Evolutionary conservation across 768 basidiomycete species (phyloP), one percentile per base, ranked within the genome.

Genomic region (Lactarius hatsudake): DNA sequence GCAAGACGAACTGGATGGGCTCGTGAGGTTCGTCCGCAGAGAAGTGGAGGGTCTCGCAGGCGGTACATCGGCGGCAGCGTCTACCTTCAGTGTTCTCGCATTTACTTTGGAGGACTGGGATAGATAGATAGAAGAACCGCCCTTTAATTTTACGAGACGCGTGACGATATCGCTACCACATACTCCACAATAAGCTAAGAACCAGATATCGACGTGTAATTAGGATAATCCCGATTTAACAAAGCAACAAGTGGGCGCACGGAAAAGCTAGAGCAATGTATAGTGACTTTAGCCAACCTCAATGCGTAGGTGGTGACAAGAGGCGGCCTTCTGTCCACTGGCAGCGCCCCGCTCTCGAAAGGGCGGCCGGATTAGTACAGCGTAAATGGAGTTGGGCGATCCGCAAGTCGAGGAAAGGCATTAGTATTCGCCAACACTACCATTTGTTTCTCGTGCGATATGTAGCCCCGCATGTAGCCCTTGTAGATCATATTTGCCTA

Each of bases 401-500:
- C 90, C 32, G 81, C 84, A 18, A 93, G 76, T 67, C 82, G 82
- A 3, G 95, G 94, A 74, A 97, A 98, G 8, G 94, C 85, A 73
- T 89, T 91, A 28, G 81, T 83, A 69, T 85, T 84, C 1, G 93
- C 88, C 55, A 98, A 76, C 6, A 99, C 97, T 5, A 98, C 93
- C 86, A 90, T 93, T 79, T 93, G 91, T 77, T 91, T 92, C 74
- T 92, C 93, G 73, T 99, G 97, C 59, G 94, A 94, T 72, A 99
- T 95, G 77, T 98, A 99, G 10, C 97, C 97, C 60, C 91, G 85
- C 78, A 98, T 89, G 76, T 88, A 93, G 23, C 91, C 92, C 79
- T 89, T 93, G 79, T 90, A 94, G 54, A 98, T 91, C 92, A 96
- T 91, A 75, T 96, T 96, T 34, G 95, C 94, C 94, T 9, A 97